A percentile compares a stretch with the other conserved stretches of the same genome.
Evolutionary conservation across 2,329 filamentous ascomycete genomes (phyloP).

Genomic region (Paecilomyces sp.): DNA sequence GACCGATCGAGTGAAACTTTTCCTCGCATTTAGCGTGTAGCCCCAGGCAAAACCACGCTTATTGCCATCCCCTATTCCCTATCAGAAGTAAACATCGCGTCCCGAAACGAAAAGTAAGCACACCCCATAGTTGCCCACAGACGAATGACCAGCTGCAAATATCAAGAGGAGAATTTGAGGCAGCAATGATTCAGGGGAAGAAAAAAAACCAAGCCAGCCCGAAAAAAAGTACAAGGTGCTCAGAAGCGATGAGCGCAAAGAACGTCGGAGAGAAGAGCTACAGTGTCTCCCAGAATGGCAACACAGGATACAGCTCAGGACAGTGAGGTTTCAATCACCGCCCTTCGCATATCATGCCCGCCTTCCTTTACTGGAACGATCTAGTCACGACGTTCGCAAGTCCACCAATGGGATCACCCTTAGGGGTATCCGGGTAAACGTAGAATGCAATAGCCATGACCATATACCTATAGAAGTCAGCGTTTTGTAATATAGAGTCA

Average conservation of each 20-base stretch:
- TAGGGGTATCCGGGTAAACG: conserved; percentile 39
- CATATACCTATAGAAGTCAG: conserved; percentile 24
- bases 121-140: background rate
- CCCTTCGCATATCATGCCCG: background rate
- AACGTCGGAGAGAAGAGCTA: background rate
- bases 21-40: background rate
- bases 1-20: background rate
- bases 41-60: background rate
- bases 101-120: background rate
- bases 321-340: background rate
- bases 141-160: background rate
- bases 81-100: background rate
- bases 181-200: background rate
- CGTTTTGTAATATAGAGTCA: background rate
- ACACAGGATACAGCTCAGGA: background rate
- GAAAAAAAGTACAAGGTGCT: background rate
- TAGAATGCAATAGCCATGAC: conserved; percentile 44
- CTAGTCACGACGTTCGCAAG: conserved; percentile 2
- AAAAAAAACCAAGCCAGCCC: background rate
- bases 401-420: conserved; percentile 7
- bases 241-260: background rate
- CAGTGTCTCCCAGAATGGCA: background rate
- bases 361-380: background rate
- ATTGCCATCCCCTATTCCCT: background rate
- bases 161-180: background rate